Evolutionary conservation across 495 filamentous ascomycete genomes (phyloP), one percentile per base, ranked within the genome.

Genomic region (Hypoxylon fuscum): DNA sequence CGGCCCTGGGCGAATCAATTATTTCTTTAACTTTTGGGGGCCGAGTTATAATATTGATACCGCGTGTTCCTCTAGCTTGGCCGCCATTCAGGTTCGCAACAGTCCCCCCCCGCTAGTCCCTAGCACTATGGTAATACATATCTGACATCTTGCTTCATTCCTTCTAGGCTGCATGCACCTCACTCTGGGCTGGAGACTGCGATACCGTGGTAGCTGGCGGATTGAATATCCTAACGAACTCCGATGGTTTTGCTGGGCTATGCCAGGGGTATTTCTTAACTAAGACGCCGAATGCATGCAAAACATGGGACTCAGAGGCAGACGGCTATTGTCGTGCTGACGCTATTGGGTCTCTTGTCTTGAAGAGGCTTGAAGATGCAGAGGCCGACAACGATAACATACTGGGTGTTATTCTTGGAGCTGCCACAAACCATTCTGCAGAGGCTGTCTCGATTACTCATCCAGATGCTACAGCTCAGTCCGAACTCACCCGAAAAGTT

Each of bases 281-380:
- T 6, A 48, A 47, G 15, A 70, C 64, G 66, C 12, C 47, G 23
- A 17, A 35, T 23, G 70, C 72, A 4, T 74, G 62, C 41, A 65
- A 68, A 40, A 53, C 64, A 1, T 70, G 48, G 17, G 59, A 67
- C 22, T n/a, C 21, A n/a, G 40, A 27, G 0, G 71, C 71, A n/a
- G 84, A 87, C 68, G 86, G 86, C 0, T 89, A 87, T 53, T 87
- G 84, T 35, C 76, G 84, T 44, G 77, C 89, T 60, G 86, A 89
- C 52, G 85, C 74, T 2, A 50, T 83, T 14, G 76, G 66, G 17
- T 68, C 70, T 1, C 17, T 87, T 0, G 68, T 77, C 8, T 23
- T 88, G 11, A 88, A 87, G 61, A 59, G 50, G 7, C 66, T 87
- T 0, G 35, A 49, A 3, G 74, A 79, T 41, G 85, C 77, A 4